These are phyloP conservation scores for Exophiala mesophila DNA, from an alignment of 2,329 filamentous ascomycete genomes.

Conservation along the genomic window DNA sequence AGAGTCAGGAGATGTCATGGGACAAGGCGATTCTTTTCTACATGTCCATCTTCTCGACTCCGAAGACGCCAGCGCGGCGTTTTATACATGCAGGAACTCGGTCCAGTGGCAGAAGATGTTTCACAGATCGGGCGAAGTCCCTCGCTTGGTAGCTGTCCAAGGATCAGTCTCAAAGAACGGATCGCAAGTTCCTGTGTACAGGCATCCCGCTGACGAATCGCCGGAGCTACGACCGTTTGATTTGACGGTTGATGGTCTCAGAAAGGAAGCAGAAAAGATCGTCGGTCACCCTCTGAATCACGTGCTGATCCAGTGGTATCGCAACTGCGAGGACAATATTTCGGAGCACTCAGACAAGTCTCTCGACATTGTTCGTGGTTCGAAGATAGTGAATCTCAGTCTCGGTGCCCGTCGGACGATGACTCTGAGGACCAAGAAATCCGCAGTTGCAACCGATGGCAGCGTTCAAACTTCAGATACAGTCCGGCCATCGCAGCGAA, in stretches of 20 bases:
- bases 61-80: constrained; percentile 55
- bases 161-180: constrained; percentile 65
- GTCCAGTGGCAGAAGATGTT: constrained; percentile 88
- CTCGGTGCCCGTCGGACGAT: constrained; percentile 89
- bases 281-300: constrained; percentile 84
- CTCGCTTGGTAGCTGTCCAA: constrained; percentile 84
- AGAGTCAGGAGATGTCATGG: constrained; percentile 54
- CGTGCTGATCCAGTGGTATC: constrained; percentile 86
- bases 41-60: constrained; percentile 63
- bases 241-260: constrained; percentile 64
- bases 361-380: constrained; percentile 75
- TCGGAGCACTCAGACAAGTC: constrained; percentile 98
- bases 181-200: constrained; percentile 75
- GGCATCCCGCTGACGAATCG: constrained; percentile 86
- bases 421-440: constrained; percentile 78
- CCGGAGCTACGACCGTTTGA: constrained; percentile 74
- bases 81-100: constrained; percentile 44
- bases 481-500: constrained; percentile 57
- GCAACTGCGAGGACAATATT: constrained; percentile 84
- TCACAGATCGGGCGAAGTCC: constrained; percentile 86
- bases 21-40: constrained; percentile 75
- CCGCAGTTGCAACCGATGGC: constrained; percentile 30
- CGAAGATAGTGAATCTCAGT: constrained; percentile 86
- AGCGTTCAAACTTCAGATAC: constrained; percentile 20
- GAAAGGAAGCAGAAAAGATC: constrained; percentile 61